Base-by-base conservation (phyloP, 768 basidiomycete species). In the Coprinopsis sp. region DNA sequence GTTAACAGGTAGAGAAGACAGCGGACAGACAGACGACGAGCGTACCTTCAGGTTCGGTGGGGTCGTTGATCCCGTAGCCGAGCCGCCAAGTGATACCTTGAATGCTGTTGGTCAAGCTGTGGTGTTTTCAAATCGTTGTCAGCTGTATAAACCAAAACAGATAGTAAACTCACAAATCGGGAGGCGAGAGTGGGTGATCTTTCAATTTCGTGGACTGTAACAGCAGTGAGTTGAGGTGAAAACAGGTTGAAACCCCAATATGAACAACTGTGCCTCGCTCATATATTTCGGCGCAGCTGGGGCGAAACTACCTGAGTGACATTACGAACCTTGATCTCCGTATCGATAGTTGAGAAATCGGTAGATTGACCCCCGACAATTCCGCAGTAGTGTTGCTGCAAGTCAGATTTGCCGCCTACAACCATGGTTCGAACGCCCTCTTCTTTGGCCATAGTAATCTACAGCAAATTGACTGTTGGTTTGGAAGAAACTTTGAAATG, bases 1-100 rank as follows among this genome's bases (percentile, higher is more conserved):
- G n/a, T n/a, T n/a, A n/a, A n/a, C n/a, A n/a, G n/a, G n/a, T n/a
- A n/a, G n/a, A n/a, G n/a, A n/a, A n/a, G n/a, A n/a, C 28, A 10
- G 18, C 4, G 19, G 40, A 28, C 3, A 31, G 5, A 23, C 13
- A 23, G 19, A 6, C 10, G 12, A 14, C 11, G 28, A 6, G 48
- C 65, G 33, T 50, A 79, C 79, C 78, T 71, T 82, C 81, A 3
- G 80, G 80, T 59, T 74, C 62, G 13, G 60, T 54, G 4, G 76
- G 66, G 52, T 79, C 62, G 37, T 76, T 62, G 29, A 82, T 64
- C 3, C 80, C 80, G 56, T 78, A 81, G 3, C 71, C 80, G n/a
- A 82, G 67, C 47, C 81, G 64, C 78, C 79, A 83, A 24, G 81
- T 81, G 34, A 82, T 74, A 22, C 79, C 79, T 60, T 77, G 77